These are phyloP conservation scores for Phytophthora lateralis DNA, from an alignment of 352 stramenopile genomes.

Conservation along the genomic window DNA sequence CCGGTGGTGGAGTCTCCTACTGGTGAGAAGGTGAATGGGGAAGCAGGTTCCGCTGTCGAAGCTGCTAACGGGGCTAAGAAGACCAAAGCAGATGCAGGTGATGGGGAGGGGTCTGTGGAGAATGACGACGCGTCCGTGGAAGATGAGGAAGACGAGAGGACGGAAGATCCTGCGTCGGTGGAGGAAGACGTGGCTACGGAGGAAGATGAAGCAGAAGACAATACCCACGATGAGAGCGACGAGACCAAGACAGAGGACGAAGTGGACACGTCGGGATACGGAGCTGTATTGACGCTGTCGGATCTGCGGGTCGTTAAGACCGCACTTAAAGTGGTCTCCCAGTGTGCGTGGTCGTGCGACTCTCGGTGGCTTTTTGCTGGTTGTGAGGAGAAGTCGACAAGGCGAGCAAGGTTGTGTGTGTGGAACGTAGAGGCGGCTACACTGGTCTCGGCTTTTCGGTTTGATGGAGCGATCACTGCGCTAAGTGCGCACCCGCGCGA, in stretches of 20 bases:
- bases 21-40: conserved; percentile 2
- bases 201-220: conserved; percentile 35
- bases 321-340: conserved; percentile 65
- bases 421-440: conserved; percentile 69
- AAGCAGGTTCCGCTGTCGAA: conserved; percentile 2
- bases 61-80: conserved; percentile 13
- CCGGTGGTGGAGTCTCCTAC: conserved; percentile 25
- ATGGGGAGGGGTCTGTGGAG: conserved; percentile 36
- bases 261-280: conserved; percentile 4
- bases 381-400: conserved; percentile 72
- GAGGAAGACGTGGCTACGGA: conserved; percentile 43
- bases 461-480: conserved; percentile 59
- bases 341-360: conserved; percentile 72
- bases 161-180: conserved; percentile 33
- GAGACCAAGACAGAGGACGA: conserved; percentile 28
- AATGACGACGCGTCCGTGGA: conserved; percentile 44
- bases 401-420: conserved; percentile 60
- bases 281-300: conserved; percentile 40
- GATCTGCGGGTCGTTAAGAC: conserved; percentile 61
- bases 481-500: conserved; percentile 62
- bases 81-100: conserved; percentile 36
- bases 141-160: conserved; percentile 46
- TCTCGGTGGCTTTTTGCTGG: conserved; percentile 61
- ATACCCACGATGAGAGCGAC: conserved; percentile 7
- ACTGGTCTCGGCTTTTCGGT: conserved; percentile 62